Conservation (phyloP, 2,329 filamentous ascomycete genomes). For the Xylaria sp. region DNA sequence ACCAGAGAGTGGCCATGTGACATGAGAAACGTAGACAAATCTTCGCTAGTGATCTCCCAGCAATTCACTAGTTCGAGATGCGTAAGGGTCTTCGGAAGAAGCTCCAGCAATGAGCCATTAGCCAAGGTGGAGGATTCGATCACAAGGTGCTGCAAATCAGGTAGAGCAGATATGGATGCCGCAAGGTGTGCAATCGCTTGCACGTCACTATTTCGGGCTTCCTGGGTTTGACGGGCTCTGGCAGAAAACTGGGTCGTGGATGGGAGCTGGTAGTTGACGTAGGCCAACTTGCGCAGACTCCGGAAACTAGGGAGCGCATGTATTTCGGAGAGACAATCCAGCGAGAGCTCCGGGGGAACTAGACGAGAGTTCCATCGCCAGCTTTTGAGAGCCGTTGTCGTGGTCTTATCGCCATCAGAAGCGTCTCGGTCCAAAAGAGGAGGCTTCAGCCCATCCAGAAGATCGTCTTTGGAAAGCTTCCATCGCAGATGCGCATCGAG, state of each 20-base stretch:
- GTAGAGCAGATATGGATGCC: constrained; percentile 63
- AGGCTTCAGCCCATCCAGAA: constrained; percentile 73
- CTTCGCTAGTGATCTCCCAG: constrained; percentile 75
- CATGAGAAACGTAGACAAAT: constrained; percentile 72
- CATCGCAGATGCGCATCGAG: constrained; percentile 70
- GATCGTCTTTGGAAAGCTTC: constrained; percentile 67
- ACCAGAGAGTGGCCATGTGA: constrained; percentile 75
- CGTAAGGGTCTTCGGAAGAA: constrained; percentile 73
- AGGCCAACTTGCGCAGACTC: constrained; percentile 65
- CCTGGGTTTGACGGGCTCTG: constrained; percentile 38
- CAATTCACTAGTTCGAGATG: constrained; percentile 83
- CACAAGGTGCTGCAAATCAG: constrained; percentile 72
- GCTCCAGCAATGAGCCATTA: constrained; percentile 73
- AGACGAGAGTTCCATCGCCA: constrained; percentile 72
- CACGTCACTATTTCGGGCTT: constrained; percentile 48
- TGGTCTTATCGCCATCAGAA: constrained; percentile 52
- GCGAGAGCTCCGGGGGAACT: constrained; percentile 57
- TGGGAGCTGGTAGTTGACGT: constrained; percentile 72
- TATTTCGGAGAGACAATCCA: constrained; percentile 61
- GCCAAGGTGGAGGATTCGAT: constrained; percentile 81
- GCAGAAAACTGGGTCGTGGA: constrained; percentile 48
- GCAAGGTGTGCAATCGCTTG: constrained; percentile 54
- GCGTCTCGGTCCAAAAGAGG: constrained; percentile 56
- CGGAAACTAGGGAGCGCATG: constrained; percentile 69
- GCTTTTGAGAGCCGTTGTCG: constrained; percentile 56